Conservation (phyloP, 352 stramenopile species). For the Phytophthora pseudosyringae region DNA sequence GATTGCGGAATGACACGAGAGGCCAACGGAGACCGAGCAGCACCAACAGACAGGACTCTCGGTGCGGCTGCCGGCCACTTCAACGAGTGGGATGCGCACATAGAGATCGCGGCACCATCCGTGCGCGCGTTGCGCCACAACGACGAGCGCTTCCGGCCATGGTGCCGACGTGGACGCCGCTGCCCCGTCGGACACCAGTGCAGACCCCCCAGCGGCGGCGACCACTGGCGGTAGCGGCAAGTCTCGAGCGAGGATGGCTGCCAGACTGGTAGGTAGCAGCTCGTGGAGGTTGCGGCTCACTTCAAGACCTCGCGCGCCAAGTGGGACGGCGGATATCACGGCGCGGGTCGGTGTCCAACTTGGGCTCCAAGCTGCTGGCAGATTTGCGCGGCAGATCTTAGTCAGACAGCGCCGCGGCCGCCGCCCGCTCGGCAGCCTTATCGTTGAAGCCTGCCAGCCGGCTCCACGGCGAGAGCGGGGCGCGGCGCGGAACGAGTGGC, state of each 20-base stretch:
- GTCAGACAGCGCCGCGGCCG: constrained; percentile 8
- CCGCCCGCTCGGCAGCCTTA: background rate
- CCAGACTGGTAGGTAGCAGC: background rate
- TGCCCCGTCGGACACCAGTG: no score
- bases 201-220: background rate
- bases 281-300: background rate
- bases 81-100: constrained; percentile 34
- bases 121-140: background rate
- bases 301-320: background rate
- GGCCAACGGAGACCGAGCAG: constrained; percentile 23
- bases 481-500: constrained; percentile 11
- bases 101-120: constrained; percentile 23
- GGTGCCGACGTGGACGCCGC: background rate
- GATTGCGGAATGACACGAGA: constrained; percentile 34
- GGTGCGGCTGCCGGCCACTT: constrained; percentile 30
- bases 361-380: background rate
- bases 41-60: constrained; percentile 29
- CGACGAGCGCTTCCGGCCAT: background rate
- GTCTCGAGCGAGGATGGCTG: background rate
- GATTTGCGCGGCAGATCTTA: constrained; percentile 32
- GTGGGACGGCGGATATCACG: constrained; percentile 29
- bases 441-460: constrained; percentile 14
- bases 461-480: background rate
- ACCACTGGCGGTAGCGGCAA: background rate
- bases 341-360: background rate